These are phyloP conservation scores for Calonectria crousiana DNA, from an alignment of 2,329 filamentous ascomycete species.

Conservation along the genomic window DNA sequence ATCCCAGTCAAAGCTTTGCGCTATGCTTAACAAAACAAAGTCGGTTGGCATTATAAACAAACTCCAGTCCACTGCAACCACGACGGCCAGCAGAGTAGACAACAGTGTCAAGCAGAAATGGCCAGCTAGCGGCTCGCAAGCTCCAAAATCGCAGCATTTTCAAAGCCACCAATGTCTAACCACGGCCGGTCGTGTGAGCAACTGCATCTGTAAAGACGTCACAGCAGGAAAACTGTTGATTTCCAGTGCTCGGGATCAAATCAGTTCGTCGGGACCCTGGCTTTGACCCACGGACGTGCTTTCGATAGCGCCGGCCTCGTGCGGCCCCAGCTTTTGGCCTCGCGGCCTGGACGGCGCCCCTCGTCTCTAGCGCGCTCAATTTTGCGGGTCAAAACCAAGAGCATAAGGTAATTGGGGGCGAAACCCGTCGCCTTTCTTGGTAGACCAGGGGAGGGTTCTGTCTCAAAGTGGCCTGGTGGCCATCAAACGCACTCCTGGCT, in stretches of 20 bases:
- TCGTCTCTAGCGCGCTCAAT: conserved; percentile 11
- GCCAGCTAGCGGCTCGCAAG: not conserved
- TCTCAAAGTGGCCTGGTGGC: conserved; percentile 2
- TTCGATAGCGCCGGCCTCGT: conserved; percentile 26
- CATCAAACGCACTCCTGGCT: conserved; percentile 43
- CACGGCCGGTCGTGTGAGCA: conserved; percentile 6
- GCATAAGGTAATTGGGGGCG: conserved; percentile 5
- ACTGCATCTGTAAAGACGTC: not conserved
- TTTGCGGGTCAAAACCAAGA: conserved; percentile 12
- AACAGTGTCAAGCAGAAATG: not conserved
- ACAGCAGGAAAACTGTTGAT: not conserved
- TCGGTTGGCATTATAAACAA: conserved; percentile 3
- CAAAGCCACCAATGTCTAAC: not conserved
- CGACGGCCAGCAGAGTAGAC: not conserved
- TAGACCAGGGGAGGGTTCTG: not conserved
- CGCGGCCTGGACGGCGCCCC: conserved; percentile 19
- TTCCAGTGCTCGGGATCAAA: conserved; percentile 15
- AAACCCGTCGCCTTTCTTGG: not conserved
- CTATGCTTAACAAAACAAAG: conserved; percentile 3
- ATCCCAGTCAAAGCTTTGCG: conserved; percentile 11
- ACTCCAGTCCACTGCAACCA: conserved; percentile 5
- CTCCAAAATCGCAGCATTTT: not conserved
- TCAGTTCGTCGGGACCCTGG: conserved; percentile 23
- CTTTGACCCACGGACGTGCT: conserved; percentile 7
- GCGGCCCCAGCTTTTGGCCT: conserved; percentile 28